Conservation (phyloP, 1,284 basidiomycete genomes). For the Mrakiaceae sp. region DNA sequence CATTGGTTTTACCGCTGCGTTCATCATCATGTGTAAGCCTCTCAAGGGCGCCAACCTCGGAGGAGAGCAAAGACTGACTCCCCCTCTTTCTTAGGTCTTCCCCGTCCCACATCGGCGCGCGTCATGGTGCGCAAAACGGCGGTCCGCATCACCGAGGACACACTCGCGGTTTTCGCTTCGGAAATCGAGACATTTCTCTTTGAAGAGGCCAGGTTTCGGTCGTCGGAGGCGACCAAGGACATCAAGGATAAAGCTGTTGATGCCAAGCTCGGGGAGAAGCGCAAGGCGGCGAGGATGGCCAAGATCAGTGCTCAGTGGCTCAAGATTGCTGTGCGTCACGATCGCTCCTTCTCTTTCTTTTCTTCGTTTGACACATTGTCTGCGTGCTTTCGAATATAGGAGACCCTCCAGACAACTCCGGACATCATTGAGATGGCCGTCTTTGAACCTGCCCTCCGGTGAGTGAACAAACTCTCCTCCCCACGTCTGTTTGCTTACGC, state of each 20-base stretch:
- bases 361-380: too few species aligned
- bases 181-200: slow-evolving; percentile 29
- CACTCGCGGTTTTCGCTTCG: slow-evolving; percentile 29
- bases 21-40: slow-evolving; percentile 25
- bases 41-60: neutral
- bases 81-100: neutral
- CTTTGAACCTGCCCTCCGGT: neutral
- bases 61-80: neutral
- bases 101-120: slow-evolving; percentile 26
- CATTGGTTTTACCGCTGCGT: slow-evolving; percentile 26
- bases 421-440: neutral
- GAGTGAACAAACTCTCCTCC: neutral
- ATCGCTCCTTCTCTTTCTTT: neutral
- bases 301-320: slow-evolving; percentile 24
- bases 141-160: slow-evolving; percentile 27
- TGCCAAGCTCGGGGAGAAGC: slow-evolving; percentile 6
- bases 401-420: too few species aligned
- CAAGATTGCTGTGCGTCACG: slow-evolving; percentile 24
- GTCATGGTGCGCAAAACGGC: slow-evolving; percentile 27
- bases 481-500: neutral
- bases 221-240: slow-evolving; percentile 12
- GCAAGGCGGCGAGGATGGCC: slow-evolving; percentile 16
- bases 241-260: neutral
- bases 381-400: too few species aligned
- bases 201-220: slow-evolving; percentile 15